Evolutionary conservation across 192 early-diverging fungal species (phyloP), one percentile per base, ranked within the genome.

Genomic region (Backusella sp.): DNA sequence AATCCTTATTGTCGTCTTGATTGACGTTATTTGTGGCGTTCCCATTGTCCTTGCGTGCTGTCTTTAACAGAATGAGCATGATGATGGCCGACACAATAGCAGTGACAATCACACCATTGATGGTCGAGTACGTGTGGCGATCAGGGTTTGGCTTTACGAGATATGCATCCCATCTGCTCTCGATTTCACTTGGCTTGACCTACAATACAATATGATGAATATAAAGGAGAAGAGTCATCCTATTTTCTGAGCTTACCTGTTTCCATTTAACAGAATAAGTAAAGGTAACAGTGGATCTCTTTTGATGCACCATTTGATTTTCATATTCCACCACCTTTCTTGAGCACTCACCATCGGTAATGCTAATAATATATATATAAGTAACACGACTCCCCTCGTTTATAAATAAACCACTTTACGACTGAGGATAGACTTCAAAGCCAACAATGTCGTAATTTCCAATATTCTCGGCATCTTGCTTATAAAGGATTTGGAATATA

Each of bases 201-300:
- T 72, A 39, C 11, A 12, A 39, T 39, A 39, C 37, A 11, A 39
- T 39, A n/a, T n/a, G n/a, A 28, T 28, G 1, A 28, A 9, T 11
- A 39, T 39, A 39, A 39, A 12, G 9, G 12, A 12, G 7, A 11
- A 3, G 0, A 12, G 9, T 39, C 11, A 11, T 39, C 11, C 3
- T 39, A 37, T 39, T 5, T 11, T 8, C 3, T 8, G 0, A 8
- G 36, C 28, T 76, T 37, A 88, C 90, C 66, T 93, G 85, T 65
- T 88, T 82, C 91, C 91, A 94, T 69, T 81, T 80, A 41, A 94
- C 90, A n/a, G 91, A 90, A 77, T 94, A 94, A 14, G 90, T 87
- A 72, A 88, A 94, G 30, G 87, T 86, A 14, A 92, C 83, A 4
- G 56, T 73, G 0, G 79, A 77, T 6, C 74, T 74, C 21, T 81